These are phyloP conservation scores for Oryza punctata DNA, from an alignment of 176 grass and related monocot genomes.

Conservation along the genomic window DNA sequence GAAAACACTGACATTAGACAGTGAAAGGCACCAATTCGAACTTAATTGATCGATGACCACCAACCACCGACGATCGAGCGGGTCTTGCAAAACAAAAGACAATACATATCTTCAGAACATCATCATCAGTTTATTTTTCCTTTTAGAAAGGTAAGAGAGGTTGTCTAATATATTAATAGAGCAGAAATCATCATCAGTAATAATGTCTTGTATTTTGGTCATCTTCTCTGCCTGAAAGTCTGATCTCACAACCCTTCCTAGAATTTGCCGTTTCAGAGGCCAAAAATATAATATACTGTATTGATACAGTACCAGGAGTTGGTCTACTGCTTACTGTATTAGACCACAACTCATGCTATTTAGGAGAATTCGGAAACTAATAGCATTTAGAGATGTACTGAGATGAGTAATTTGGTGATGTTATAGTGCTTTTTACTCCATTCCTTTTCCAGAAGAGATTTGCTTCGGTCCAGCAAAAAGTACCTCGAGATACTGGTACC, in stretches of 20 bases:
- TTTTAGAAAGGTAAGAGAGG: background rate
- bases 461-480: no score
- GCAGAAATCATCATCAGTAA: background rate
- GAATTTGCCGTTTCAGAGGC: background rate
- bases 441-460: slow-evolving; percentile 11
- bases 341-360: background rate
- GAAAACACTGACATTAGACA: slow-evolving; percentile 23
- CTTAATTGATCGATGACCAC: background rate
- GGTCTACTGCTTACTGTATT: background rate
- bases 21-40: slow-evolving; percentile 30
- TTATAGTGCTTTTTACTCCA: background rate
- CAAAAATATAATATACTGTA: background rate
- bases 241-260: background rate
- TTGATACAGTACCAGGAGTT: background rate
- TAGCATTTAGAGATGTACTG: background rate
- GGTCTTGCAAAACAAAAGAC: background rate
- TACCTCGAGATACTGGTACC: no score
- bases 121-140: background rate
- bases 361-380: background rate
- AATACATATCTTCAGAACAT: background rate
- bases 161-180: background rate
- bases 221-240: background rate
- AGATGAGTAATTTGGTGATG: background rate
- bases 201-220: background rate
- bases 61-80: background rate